Evolutionary conservation across 2,329 filamentous ascomycete genomes (phyloP), one percentile per base, ranked within the genome.

Genomic region (Trichophyton mentagrophytes): DNA sequence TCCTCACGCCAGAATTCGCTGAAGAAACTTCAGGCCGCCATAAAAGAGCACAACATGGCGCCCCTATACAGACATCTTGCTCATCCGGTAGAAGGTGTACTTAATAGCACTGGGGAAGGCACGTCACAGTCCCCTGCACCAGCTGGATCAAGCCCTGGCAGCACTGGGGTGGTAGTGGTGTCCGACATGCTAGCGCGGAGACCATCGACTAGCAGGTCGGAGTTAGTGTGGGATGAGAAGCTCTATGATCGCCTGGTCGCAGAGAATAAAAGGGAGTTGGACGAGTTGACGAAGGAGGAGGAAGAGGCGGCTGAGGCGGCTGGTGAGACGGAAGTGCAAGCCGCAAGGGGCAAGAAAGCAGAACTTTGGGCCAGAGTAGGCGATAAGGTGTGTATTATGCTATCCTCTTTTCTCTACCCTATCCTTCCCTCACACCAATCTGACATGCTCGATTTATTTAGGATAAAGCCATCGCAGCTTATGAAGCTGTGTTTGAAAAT

Each of bases 351-450:
- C 67, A 97, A 97, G 82, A 83, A 91, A 69, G 93, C 93, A 63
- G 93, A 99, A 75, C 95, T 96, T 75, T 96, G 89, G 82, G 92
- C 95, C 63, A 85, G 90, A 66, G 89, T 97, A 65, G 92, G 91
- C 67, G 93, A 99, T 78, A 97, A 97, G 86, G 90, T 91, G 51
- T 55, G 27, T 27, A 20, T 59, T 17, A 38, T 13, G 3, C 15
- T 49, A 56, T 61, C 25, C 33, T 40, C 22, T 59, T 27, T 46
- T 44, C 6, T 44, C 4, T 44, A 7, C n/a, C n/a, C 5, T 17
- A n/a, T n/a, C 13, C 68, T 63, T 69, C 42, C 36, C 22, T 40
- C 9, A 13, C 55, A 33, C 22, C 11, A 53, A 22, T 46, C 58
- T 60, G 61, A 64, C 57, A 36, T 2, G 11, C 8, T 49, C 33